phyloP scores from a whole-genome alignment of 345 rosid species.

The Iberis pinnata region DNA sequence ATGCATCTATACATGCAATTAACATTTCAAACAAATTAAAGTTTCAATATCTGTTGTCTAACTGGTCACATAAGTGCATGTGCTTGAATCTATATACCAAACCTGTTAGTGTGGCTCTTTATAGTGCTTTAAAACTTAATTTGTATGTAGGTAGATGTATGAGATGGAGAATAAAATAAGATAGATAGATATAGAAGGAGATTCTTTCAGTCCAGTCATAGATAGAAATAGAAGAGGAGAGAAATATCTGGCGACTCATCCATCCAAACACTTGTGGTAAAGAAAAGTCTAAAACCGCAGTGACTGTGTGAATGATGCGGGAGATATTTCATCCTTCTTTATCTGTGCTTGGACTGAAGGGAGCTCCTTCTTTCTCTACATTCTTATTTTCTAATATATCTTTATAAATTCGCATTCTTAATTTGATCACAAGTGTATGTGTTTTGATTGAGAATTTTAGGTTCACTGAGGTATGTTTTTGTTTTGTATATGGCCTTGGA shows the following conservation, averaged over 20 bases:
- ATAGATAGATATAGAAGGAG: slow-evolving; percentile 41
- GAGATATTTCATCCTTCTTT: slow-evolving; percentile 62
- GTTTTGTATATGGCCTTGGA: no score
- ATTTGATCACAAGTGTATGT: no score
- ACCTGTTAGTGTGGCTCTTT: background rate
- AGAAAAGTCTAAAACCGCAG: slow-evolving; percentile 25
- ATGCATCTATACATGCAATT: slow-evolving; percentile 15
- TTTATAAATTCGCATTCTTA: no score
- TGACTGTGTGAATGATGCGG: slow-evolving; percentile 98
- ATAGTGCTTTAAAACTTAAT: background rate
- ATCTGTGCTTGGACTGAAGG: slow-evolving; percentile 99
- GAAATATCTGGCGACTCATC: slow-evolving; percentile 97
- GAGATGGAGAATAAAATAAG: background rate
- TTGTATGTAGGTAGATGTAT: background rate
- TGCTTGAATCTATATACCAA: slow-evolving; percentile 7
- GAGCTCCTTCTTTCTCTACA: slow-evolving; percentile 68
- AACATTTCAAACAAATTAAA: slow-evolving; percentile 16
- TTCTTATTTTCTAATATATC: slow-evolving; percentile 12
- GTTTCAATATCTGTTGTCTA: background rate
- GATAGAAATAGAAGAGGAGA: slow-evolving; percentile 47
- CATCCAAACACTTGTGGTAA: slow-evolving; percentile 55
- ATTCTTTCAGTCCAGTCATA: slow-evolving; percentile 86
- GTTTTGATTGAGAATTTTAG: no score
- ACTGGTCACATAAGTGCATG: slow-evolving; percentile 21
- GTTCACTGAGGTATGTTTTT: no score